phyloP scores from a whole-genome alignment of 192 early-diverging fungal genomes.

The Coemansia sp. region DNA sequence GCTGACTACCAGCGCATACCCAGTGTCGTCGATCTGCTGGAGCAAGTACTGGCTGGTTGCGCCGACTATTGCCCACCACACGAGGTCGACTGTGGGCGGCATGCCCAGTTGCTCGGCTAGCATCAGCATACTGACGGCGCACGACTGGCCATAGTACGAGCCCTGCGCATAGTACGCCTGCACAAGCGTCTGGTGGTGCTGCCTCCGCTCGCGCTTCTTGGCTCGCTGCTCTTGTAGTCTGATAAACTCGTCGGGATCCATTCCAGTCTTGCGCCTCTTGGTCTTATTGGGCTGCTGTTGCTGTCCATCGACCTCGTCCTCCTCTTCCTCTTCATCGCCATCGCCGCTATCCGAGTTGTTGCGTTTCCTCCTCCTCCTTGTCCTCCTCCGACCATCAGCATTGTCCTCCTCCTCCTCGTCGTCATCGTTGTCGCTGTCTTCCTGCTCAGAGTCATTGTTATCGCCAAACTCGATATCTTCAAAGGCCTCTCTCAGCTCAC shows the following conservation, averaged over 20 bases:
- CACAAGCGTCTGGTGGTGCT: slow-evolving; percentile 53
- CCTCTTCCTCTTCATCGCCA: not conserved
- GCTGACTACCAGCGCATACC: slow-evolving; percentile 67
- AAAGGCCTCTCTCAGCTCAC: slow-evolving; percentile 68
- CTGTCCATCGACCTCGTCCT: not conserved
- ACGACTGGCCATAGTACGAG: slow-evolving; percentile 74
- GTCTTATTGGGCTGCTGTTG: not conserved
- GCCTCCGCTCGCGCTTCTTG: slow-evolving; percentile 35
- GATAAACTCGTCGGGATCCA: slow-evolving; percentile 56
- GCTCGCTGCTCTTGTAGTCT: slow-evolving; percentile 44
- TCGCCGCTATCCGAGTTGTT: too few relatives aligned
- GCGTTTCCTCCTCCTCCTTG: slow-evolving; percentile 12
- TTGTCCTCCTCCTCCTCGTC: slow-evolving; percentile 8
- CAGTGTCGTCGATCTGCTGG: slow-evolving; percentile 69
- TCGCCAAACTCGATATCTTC: slow-evolving; percentile 52
- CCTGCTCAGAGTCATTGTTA: slow-evolving; percentile 10
- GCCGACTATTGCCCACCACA: slow-evolving; percentile 89
- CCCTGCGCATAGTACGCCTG: slow-evolving; percentile 86
- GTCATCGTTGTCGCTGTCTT: slow-evolving; percentile 10
- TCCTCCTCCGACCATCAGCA: not conserved
- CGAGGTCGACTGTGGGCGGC: slow-evolving; percentile 64
- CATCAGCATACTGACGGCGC: slow-evolving; percentile 70
- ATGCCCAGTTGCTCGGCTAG: slow-evolving; percentile 76
- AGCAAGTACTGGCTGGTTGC: slow-evolving; percentile 78
- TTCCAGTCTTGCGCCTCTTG: slow-evolving; percentile 19